A percentile compares a stretch with the other conserved stretches of the same genome.
phyloP scores from a whole-genome alignment of 2,329 filamentous ascomycete genomes.

The Diplodia corticola region DNA sequence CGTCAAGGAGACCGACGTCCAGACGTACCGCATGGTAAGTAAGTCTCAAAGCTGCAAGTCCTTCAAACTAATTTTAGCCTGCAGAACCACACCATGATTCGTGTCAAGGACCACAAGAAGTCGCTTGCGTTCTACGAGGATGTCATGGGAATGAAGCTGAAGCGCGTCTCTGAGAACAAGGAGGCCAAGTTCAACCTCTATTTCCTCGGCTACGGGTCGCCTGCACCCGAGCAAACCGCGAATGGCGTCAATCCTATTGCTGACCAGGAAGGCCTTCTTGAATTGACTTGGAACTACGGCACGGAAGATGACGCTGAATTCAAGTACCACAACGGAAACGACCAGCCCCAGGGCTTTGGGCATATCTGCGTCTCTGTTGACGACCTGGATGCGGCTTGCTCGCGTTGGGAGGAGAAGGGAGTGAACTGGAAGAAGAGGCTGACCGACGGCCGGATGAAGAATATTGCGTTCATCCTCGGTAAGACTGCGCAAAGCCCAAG shows the following conservation, averaged over 20 bases:
- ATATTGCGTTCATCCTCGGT: conserved; percentile 84
- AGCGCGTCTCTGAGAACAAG: conserved; percentile 70
- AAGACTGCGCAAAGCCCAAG: conserved; percentile 23
- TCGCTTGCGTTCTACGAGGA: conserved; percentile 62
- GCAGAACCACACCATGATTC: conserved; percentile 90
- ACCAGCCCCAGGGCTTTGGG: conserved; percentile 88
- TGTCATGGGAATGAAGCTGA: conserved; percentile 80
- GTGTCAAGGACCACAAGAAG: conserved; percentile 68
- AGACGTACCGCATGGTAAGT: conserved; percentile 67
- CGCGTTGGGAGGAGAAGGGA: conserved; percentile 77
- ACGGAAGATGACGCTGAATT: conserved; percentile 85
- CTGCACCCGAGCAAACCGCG: conserved; percentile 52
- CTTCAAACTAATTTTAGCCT: not conserved
- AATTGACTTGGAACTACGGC: conserved; percentile 81
- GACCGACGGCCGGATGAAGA: conserved; percentile 88
- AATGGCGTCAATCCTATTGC: conserved; percentile 61
- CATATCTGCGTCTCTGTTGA: conserved; percentile 90
- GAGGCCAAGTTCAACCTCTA: conserved; percentile 83
- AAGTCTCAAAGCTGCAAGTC: not conserved
- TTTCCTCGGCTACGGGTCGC: conserved; percentile 75
- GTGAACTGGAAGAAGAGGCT: conserved; percentile 94
- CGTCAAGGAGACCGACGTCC: conserved; percentile 69
- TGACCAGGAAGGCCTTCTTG: conserved; percentile 78
- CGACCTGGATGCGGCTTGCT: conserved; percentile 82
- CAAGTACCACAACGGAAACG: conserved; percentile 89